phyloP scores from a whole-genome alignment of 306 rosid species.

The Acacia confusa region DNA sequence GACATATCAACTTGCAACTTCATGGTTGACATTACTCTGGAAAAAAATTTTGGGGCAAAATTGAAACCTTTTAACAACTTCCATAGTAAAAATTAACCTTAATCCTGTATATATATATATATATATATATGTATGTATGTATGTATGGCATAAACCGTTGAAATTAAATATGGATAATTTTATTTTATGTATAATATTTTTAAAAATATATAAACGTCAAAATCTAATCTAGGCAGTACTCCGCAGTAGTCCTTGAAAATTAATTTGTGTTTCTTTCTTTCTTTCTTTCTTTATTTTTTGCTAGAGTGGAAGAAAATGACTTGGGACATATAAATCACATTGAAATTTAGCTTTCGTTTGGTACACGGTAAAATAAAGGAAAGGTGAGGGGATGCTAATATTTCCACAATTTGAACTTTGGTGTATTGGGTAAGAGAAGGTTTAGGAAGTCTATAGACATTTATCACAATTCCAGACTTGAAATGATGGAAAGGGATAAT shows the following conservation, averaged over 20 bases:
- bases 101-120: no score
- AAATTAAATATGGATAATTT: no score
- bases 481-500: not conserved
- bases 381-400: not conserved
- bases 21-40: no score
- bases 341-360: not conserved
- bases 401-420: not conserved
- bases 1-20: no score
- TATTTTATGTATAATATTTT: no score
- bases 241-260: not conserved
- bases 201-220: no score
- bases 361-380: not conserved
- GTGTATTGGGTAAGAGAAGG: not conserved
- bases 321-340: not conserved
- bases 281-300: not conserved
- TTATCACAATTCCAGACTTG: not conserved
- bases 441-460: not conserved
- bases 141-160: no score
- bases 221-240: no score
- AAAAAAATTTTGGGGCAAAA: no score
- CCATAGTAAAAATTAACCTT: fast-evolving
- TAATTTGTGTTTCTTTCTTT: not conserved
- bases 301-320: not conserved
- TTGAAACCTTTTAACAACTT: no score
- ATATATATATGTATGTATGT: no score